Percentiles rank a stretch among this genome's conserved stretches.
Conservation (phyloP, 2,329 filamentous ascomycete species). For the Aspergillus puulaauensis region DNA sequence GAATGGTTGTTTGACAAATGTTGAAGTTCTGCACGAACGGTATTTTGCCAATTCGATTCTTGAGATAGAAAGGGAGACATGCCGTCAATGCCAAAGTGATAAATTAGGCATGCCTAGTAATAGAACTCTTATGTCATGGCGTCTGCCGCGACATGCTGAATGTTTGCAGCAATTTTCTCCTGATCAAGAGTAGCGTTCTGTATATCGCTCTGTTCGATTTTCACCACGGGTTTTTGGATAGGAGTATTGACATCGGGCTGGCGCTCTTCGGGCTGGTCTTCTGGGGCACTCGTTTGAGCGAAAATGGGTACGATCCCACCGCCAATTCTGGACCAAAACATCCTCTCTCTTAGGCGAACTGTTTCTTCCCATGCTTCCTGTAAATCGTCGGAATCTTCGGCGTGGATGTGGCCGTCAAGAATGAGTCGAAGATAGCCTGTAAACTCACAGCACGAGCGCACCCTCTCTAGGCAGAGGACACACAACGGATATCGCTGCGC, state of each 20-base stretch:
- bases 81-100: background rate
- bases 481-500: constrained; percentile 90
- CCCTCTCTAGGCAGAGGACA: constrained; percentile 77
- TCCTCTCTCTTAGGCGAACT: constrained; percentile 81
- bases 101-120: background rate
- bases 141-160: background rate
- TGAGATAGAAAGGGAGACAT: background rate
- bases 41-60: background rate
- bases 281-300: constrained; percentile 22
- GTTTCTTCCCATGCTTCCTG: constrained; percentile 93
- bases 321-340: constrained; percentile 95
- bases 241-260: constrained; percentile 5
- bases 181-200: background rate
- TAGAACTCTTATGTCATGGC: background rate
- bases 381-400: constrained; percentile 79
- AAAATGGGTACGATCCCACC: constrained; percentile 79
- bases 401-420: constrained; percentile 87
- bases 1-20: background rate
- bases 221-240: background rate
- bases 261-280: constrained; percentile 6
- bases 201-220: constrained; percentile 6
- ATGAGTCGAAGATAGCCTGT: constrained; percentile 87
- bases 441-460: constrained; percentile 89
- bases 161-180: constrained; percentile 3
- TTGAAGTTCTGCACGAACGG: background rate